Base-by-base conservation (phyloP, 2,329 filamentous ascomycete species). In the Ophiocordyceps sinensis region DNA sequence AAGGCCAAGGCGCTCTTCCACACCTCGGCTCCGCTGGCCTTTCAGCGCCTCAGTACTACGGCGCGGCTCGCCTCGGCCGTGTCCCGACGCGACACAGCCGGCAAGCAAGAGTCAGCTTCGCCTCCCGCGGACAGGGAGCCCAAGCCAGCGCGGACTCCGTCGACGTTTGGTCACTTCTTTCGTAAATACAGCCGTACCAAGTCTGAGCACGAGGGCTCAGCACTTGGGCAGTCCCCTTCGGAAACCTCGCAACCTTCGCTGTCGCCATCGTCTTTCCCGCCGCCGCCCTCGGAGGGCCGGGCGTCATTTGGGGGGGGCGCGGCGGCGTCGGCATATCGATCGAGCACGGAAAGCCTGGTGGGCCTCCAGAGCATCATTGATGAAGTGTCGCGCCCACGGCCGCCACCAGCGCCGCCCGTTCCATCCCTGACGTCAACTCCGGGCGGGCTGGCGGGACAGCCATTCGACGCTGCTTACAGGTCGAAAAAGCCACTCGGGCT, bases 401-500 rank as follows among this genome's bases (percentile, higher is more conserved):
- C 50, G 12, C 47, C 44, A 30, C 45, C 50, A 23, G 44, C 49
- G 14, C 52, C 53, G 14, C 53, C 53, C 6, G 44, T 56, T 13
- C 52, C 54, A 30, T 49, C 52, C n/a, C 41, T 54, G 19, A 49
- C 51, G 17, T 36, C 41, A n/a, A 9, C 32, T n/a, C 13, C 12
- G 28, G 30, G 31, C 23, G 29, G 28, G 35, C 19, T 36, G 30
- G 34, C 15, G 15, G 19, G 21, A n/a, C 5, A 10, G 8, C 8
- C 23, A 14, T 10, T 14, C 10, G 14, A 12, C 31, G 38, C 46
- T 26, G 44, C 41, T 15, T 50, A 49, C 46, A 53, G 48, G 37
- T 37, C 40, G 26, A 54, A 48, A 43, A 56, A 53, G 29, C 53
- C 52, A 11, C 45, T 47, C 13, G 51, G 49, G 6, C 47, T 53